phyloP scores from a whole-genome alignment of 1,284 basidiomycete species.

The Ganoderma multipileum region DNA sequence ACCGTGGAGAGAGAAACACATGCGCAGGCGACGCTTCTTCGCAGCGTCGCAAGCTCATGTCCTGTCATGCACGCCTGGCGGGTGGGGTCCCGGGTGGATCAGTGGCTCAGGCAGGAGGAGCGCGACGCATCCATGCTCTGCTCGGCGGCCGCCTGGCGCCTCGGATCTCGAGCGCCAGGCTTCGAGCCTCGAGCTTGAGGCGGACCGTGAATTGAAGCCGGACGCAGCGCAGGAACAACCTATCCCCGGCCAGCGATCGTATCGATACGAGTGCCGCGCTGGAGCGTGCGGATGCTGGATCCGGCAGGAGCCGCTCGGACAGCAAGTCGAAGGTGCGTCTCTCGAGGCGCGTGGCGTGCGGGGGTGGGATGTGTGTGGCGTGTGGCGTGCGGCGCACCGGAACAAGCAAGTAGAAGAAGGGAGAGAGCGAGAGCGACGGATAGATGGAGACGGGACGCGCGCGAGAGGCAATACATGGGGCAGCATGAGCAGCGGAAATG shows the following conservation, averaged over 20 bases:
- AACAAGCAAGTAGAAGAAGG: background rate
- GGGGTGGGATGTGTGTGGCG: background rate
- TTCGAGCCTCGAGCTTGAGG: background rate
- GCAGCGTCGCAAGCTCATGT: slow-evolving; percentile 2
- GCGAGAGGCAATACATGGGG: background rate
- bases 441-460: background rate
- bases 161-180: background rate
- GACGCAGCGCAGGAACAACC: background rate
- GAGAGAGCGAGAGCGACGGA: background rate
- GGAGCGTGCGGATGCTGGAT: background rate
- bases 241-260: background rate
- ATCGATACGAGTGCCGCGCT: background rate
- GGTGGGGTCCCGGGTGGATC: background rate
- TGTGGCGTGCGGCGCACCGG: background rate
- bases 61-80: background rate
- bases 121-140: background rate
- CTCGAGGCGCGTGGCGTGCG: slow-evolving; percentile 2
- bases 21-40: background rate
- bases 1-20: background rate
- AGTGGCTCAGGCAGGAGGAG: background rate
- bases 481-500: slow-evolving; percentile 5
- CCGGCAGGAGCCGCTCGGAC: background rate
- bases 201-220: background rate
- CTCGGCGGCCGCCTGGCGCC: background rate
- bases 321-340: background rate